phyloP scores from a whole-genome alignment of 345 rosid species.

The Hibiscus syriacus region DNA sequence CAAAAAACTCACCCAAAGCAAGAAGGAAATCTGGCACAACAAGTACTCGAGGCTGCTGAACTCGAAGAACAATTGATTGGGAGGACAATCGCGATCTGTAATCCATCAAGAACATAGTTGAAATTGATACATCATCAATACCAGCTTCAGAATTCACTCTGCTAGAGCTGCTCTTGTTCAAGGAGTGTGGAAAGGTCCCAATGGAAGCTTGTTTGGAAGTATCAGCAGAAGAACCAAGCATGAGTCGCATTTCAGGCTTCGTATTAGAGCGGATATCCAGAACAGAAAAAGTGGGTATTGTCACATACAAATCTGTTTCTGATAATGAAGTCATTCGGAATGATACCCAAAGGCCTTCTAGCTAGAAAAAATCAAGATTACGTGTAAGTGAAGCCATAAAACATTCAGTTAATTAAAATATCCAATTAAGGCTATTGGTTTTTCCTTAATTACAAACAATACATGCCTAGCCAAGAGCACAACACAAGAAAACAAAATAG shows the following conservation, averaged over 20 bases:
- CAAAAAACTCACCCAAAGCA: slow-evolving; percentile 89
- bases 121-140: slow-evolving; percentile 54
- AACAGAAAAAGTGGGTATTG: slow-evolving; percentile 81
- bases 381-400: not conserved
- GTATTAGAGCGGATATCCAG: slow-evolving; percentile 81
- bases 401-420: not conserved
- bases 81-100: slow-evolving; percentile 87
- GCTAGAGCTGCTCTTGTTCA: slow-evolving; percentile 45
- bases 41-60: slow-evolving; percentile 94
- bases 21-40: slow-evolving; percentile 97
- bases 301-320: slow-evolving; percentile 88
- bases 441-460: not conserved
- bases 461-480: not conserved
- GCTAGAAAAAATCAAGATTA: slow-evolving; percentile 36
- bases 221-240: slow-evolving; percentile 96
- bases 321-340: slow-evolving; percentile 83
- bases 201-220: slow-evolving; percentile 63
- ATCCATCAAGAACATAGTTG: slow-evolving; percentile 95
- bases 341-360: slow-evolving; percentile 95
- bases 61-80: slow-evolving; percentile 72
- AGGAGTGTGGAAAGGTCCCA: slow-evolving; percentile 48
- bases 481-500: not conserved
- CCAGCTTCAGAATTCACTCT: slow-evolving; percentile 38
- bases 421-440: not conserved
- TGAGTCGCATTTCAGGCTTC: slow-evolving; percentile 94